Evolutionary conservation across 257 asterid genomes (phyloP).

Genomic region (Plantago elongata): DNA sequence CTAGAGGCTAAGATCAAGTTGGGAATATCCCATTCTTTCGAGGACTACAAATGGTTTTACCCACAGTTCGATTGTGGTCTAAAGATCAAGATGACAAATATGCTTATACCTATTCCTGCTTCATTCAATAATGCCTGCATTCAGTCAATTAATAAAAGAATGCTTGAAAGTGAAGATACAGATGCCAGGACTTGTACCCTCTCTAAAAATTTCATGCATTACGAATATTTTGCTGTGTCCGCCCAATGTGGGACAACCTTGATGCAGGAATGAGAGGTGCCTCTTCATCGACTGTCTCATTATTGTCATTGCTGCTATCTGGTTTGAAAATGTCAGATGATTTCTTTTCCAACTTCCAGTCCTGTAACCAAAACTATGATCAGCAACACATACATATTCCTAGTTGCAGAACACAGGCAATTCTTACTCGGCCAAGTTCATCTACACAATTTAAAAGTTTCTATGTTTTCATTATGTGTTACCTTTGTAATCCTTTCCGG

Average conservation of each 20-base stretch:
- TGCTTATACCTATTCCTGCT: too few relatives aligned
- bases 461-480: neutral
- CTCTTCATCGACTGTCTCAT: slow-evolving; percentile 49
- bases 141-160: slow-evolving; percentile 9
- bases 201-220: slow-evolving; percentile 18
- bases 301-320: slow-evolving; percentile 26
- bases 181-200: neutral
- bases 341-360: slow-evolving; percentile 64
- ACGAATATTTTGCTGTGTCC: slow-evolving; percentile 41
- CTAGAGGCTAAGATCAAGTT: too few relatives aligned
- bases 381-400: neutral
- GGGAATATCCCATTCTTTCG: too few relatives aligned
- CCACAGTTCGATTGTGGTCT: too few relatives aligned
- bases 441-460: too few relatives aligned
- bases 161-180: slow-evolving; percentile 2
- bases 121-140: too few relatives aligned
- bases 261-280: slow-evolving; percentile 51
- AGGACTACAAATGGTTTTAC: too few relatives aligned
- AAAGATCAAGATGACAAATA: too few relatives aligned
- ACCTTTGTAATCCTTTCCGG: slow-evolving; percentile 60
- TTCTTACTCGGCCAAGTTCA: too few relatives aligned
- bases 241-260: slow-evolving; percentile 61
- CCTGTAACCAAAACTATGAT: slow-evolving; percentile 30
- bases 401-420: neutral
- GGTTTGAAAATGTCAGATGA: slow-evolving; percentile 57